Evolutionary conservation across 116 monocot species (phyloP).

Genomic region (Phalaenopsis hybrid): DNA sequence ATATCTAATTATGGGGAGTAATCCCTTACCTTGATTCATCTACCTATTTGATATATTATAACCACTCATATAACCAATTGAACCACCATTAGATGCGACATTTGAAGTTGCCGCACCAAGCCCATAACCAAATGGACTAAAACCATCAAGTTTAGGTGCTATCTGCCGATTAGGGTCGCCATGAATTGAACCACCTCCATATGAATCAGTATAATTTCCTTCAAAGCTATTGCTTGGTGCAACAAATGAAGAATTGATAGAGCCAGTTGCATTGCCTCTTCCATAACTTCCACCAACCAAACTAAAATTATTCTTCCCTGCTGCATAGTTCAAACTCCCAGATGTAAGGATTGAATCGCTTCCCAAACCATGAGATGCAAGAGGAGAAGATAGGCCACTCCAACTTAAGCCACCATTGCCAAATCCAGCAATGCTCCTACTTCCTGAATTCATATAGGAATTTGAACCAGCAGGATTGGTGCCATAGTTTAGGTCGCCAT

Average conservation of each 20-base stretch:
- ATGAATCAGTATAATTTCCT: slow-evolving; percentile 22
- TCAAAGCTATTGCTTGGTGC: slow-evolving; percentile 19
- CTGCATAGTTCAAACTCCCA: slow-evolving; percentile 31
- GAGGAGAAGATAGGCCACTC: slow-evolving; percentile 33
- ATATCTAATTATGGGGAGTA: neutral
- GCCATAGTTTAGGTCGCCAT: slow-evolving; percentile 31
- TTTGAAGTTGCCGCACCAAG: slow-evolving; percentile 45
- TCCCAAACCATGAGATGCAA: slow-evolving; percentile 21
- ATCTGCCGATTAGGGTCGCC: slow-evolving; percentile 52
- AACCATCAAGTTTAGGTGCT: slow-evolving; percentile 40
- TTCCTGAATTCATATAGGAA: slow-evolving; percentile 31
- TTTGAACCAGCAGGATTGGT: slow-evolving; percentile 31
- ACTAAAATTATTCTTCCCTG: slow-evolving; percentile 33
- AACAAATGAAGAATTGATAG: slow-evolving; percentile 16
- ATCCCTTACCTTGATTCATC: slow-evolving; percentile 42
- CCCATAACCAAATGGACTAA: slow-evolving; percentile 65
- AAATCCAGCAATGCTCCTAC: slow-evolving; percentile 31
- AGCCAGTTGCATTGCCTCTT: slow-evolving; percentile 31
- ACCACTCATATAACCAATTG: slow-evolving; percentile 38
- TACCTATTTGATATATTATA: slow-evolving; percentile 48
- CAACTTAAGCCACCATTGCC: slow-evolving; percentile 40
- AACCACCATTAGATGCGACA: slow-evolving; percentile 24
- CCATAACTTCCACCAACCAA: slow-evolving; percentile 33
- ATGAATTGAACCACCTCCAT: slow-evolving; percentile 33
- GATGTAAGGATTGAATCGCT: slow-evolving; percentile 21